Base-by-base conservation (phyloP, 805 yeast genomes). In the Spathaspora arborariae region DNA sequence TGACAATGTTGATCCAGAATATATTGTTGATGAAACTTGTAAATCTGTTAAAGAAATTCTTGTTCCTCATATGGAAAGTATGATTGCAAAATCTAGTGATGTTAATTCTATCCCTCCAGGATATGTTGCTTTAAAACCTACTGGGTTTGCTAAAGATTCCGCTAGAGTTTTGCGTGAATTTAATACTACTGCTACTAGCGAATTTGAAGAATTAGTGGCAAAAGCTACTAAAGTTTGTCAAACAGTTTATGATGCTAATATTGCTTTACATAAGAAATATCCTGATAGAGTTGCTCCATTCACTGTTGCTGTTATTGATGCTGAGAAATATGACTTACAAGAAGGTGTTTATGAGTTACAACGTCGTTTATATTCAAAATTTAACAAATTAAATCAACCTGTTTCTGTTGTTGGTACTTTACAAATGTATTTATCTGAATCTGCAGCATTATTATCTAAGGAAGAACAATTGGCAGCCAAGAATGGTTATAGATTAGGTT, bases 301-400 rank as follows among this genome's bases (percentile, higher is more conserved):
- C 57, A 82, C 85, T 16, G 83, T 84, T 33, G 81, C 84, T 13
- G 90, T 88, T 37, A 77, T 91, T 55, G 98, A 91, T 65, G 98
- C 98, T 35, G 98, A 91, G 70, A 87, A 90, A 63, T 81, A 79
- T 64, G 88, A 85, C 53, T 75, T 91, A 51, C 98, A 91, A 70
- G 83, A 80, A 51, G 97, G 96, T 57, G 97, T 92, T 27, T 92
- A 92, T 62, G 88, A 84, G 52, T 78, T 89, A 55, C 98, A 91
- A 73, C 80, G 96, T 64, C 78, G 82, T 55, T 74, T 91, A 63
- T 88, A 85, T 74, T 59, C 78, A 53, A 80, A 77, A 58, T 91
- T 81, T 70, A 91, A 91, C 71, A 80, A 78, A 35, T 56, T 68
- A 33, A 69, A 78, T 48, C 63, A 70, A 36, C 82, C 84, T 4